phyloP scores from a whole-genome alignment of 2,329 filamentous ascomycete species.

The Fusarium sp. region DNA sequence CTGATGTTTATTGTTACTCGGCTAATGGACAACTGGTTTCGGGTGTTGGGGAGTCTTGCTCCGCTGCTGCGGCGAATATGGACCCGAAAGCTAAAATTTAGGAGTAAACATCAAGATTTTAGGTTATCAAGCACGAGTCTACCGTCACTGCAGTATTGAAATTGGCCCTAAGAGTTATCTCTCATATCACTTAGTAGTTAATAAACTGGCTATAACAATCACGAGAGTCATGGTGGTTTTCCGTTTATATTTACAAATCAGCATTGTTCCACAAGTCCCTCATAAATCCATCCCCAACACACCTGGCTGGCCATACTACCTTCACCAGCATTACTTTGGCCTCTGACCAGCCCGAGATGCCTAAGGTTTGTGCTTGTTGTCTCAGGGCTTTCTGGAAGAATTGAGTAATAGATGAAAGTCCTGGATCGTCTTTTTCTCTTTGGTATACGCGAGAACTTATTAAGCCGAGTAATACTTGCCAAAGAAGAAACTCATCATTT shows the following conservation, averaged over 20 bases:
- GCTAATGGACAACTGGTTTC: slow-evolving; percentile 20
- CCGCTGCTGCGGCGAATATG: slow-evolving; percentile 15
- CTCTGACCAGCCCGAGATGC: slow-evolving; percentile 4
- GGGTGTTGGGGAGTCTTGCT: slow-evolving; percentile 7
- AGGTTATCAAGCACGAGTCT: no score
- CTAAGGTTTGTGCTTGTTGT: not conserved
- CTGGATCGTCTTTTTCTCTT: fast-evolving
- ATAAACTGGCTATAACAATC: no score
- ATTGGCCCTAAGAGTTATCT: no score
- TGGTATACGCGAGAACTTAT: not conserved
- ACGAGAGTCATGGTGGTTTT: no score
- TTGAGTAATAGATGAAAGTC: not conserved
- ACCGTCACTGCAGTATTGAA: no score
- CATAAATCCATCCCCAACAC: not conserved
- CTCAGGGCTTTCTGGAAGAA: slow-evolving; percentile 10
- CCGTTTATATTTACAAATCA: no score
- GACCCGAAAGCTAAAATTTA: slow-evolving; percentile 16
- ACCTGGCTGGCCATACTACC: slow-evolving; percentile 4
- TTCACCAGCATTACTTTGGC: not conserved
- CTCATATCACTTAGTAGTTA: no score
- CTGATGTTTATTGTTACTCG: slow-evolving; percentile 21
- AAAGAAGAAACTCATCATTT: slow-evolving; percentile 3
- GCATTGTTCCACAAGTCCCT: slow-evolving; percentile 17
- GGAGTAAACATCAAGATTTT: not conserved
- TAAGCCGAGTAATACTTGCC: slow-evolving; percentile 2